Evolutionary conservation across 78 protist species (phyloP), one percentile per base, ranked within the genome.

Genomic region (Emiliania huxleyi): DNA sequence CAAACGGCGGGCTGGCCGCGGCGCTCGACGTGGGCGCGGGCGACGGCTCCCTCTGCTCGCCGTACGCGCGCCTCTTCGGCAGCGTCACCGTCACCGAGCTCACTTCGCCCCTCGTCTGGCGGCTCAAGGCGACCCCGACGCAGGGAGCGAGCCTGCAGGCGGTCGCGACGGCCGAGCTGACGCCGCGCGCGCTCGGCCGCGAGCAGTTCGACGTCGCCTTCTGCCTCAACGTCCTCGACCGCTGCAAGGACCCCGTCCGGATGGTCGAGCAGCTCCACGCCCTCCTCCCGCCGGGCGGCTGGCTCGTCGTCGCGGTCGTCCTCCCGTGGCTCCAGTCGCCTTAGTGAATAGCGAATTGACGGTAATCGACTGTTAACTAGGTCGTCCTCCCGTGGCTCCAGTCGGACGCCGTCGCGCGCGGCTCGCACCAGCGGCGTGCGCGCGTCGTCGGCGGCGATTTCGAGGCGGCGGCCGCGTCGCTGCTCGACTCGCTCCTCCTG

Each of bases 141-240:
- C 62, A 52, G 29, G 62, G 62, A 19, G 62, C 62, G 29, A 52
- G 15, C 15, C 62, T 52, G 29, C 29, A 52, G 62, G 15, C 62
- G 62, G 29, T 19, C 15, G 62, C 62, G 62, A 52, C 62, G 62
- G 62, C 62, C 8, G 62, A 52, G 62, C 62, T 52, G 29, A 52
- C 62, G 62, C 62, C 62, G 62, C 62, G 15, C 15, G 29, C 8
- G 8, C 62, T 52, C 62, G 62, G 62, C 35, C 85, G 23, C 46
- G 1, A 29, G 35, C 0, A 19, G 29, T 77, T 77, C 85, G 85
- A 77, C 85, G 85, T 40, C 29, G 46, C n/a, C 26, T 77, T 77
- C 46, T 22, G 6, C 44, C 85, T 77, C 46, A 77, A 77, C 46
- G 85, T 77, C 46, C 85, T 77, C 46, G 85, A 77, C 46, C 85